phyloP scores from a whole-genome alignment of 1,139 yeast genomes.

The Sugiyamaella castrensis region DNA sequence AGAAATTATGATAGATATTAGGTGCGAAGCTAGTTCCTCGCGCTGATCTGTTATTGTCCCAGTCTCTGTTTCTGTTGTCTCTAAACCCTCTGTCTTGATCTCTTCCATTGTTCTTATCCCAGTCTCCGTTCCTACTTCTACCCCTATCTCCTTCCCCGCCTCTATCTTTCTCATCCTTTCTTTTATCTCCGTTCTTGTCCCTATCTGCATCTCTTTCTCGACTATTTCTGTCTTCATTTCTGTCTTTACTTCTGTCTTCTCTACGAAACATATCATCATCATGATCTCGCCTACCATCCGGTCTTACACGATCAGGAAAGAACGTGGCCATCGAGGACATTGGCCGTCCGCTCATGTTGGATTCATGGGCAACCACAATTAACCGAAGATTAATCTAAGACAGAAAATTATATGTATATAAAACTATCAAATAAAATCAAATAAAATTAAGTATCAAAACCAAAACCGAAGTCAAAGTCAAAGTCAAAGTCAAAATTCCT shows the following conservation, averaged over 20 bases:
- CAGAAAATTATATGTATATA: too few species aligned
- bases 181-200: slow-evolving; percentile 3
- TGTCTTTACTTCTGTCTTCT: background rate
- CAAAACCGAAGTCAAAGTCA: too few species aligned
- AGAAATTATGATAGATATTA: too few species aligned
- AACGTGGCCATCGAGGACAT: slow-evolving; percentile 20
- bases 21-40: background rate
- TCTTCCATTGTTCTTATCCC: background rate
- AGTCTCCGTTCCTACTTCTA: background rate
- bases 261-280: background rate
- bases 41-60: background rate
- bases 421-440: too few species aligned
- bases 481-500: too few species aligned
- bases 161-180: too few species aligned
- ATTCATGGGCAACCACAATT: background rate
- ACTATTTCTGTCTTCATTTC: background rate
- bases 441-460: too few species aligned
- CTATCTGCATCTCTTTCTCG: background rate
- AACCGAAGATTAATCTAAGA: too few species aligned
- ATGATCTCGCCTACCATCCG: background rate
- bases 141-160: background rate
- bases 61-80: background rate
- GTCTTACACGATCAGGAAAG: slow-evolving; percentile 19
- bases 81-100: background rate
- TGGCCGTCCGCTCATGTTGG: slow-evolving; percentile 11